phyloP scores from a whole-genome alignment of 108 stramenopile genomes.

The Conticribra weissflogii region DNA sequence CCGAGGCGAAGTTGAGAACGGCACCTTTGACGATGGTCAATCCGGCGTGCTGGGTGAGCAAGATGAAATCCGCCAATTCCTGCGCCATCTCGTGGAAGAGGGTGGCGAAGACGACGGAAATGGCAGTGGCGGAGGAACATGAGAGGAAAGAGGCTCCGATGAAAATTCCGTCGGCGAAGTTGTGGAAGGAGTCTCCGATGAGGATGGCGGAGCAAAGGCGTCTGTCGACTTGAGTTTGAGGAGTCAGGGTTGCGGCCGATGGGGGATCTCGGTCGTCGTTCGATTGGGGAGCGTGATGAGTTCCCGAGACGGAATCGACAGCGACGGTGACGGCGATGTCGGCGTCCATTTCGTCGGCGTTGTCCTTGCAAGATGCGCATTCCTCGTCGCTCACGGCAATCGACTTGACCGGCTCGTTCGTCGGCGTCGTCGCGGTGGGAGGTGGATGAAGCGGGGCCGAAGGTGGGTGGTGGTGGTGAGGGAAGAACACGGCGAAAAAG shows the following conservation, averaged over 20 bases:
- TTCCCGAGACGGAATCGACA: too few species aligned
- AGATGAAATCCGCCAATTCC: slow-evolving; percentile 82
- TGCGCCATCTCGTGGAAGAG: slow-evolving; percentile 84
- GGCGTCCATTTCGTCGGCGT: slow-evolving; percentile 21
- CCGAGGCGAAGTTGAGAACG: slow-evolving; percentile 67
- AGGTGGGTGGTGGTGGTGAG: too few species aligned
- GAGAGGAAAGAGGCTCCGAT: slow-evolving; percentile 70
- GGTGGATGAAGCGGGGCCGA: too few species aligned
- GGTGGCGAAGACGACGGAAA: slow-evolving; percentile 61
- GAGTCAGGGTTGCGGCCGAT: neutral
- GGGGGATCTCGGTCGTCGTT: too few species aligned
- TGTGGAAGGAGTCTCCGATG: slow-evolving; percentile 75
- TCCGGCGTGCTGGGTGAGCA: slow-evolving; percentile 72
- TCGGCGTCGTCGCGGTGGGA: slow-evolving; percentile 13
- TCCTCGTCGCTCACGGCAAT: slow-evolving; percentile 1
- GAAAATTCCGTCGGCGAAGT: slow-evolving; percentile 89
- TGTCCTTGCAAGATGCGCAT: slow-evolving; percentile 9
- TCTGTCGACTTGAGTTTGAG: slow-evolving; percentile 31
- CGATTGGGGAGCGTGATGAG: too few species aligned
- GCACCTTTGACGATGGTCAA: slow-evolving; percentile 53
- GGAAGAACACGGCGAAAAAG: slow-evolving; percentile 57
- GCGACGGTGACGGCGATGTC: slow-evolving; percentile 2
- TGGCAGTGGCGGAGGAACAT: slow-evolving; percentile 53
- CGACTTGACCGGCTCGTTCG: neutral
- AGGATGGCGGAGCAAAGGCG: slow-evolving; percentile 49